These are phyloP conservation scores for Tephrocybe sp. DNA, from an alignment of 768 basidiomycete species.

Conservation along the genomic window DNA sequence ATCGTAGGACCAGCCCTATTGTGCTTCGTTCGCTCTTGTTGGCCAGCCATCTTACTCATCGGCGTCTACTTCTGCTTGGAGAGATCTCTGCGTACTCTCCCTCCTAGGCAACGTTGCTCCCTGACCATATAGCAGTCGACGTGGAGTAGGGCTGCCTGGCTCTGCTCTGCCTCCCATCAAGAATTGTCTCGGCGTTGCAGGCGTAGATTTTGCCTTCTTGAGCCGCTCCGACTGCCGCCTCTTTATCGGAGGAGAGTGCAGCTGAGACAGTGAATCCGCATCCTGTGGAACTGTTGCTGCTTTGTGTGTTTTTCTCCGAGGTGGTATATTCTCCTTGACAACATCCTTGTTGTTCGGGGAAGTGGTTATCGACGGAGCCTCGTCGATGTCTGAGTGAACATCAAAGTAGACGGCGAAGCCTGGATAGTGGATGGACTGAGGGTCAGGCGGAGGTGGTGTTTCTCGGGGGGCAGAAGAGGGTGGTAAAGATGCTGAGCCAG, in stretches of 20 bases:
- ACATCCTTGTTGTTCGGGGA: slow-evolving; percentile 28
- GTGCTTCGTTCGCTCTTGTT: not conserved
- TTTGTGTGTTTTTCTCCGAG: slow-evolving; percentile 46
- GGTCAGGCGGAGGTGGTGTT: slow-evolving; percentile 42
- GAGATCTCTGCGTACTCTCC: slow-evolving; percentile 26
- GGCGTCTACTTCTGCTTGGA: slow-evolving; percentile 29
- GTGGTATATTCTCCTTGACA: slow-evolving; percentile 58
- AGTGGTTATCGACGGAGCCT: slow-evolving; percentile 2
- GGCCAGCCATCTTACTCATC: too few species aligned
- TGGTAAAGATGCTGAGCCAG: slow-evolving; percentile 10
- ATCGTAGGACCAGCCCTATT: not conserved
- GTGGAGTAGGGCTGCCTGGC: slow-evolving; percentile 25
- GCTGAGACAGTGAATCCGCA: slow-evolving; percentile 1
- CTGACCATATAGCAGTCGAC: slow-evolving; percentile 19
- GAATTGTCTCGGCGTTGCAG: slow-evolving; percentile 24
- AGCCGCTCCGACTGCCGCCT: slow-evolving; percentile 19
- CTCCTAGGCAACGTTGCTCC: slow-evolving; percentile 19
- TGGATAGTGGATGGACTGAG: slow-evolving; percentile 62
- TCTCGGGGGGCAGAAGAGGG: slow-evolving; percentile 32
- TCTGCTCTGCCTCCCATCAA: slow-evolving; percentile 7
- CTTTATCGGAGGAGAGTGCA: slow-evolving; percentile 20
- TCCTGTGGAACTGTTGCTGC: slow-evolving; percentile 23
- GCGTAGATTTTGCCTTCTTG: slow-evolving; percentile 22
- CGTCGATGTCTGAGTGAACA: slow-evolving; percentile 21
- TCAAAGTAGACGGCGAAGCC: slow-evolving; percentile 63